Percentiles rank a stretch among this genome's conserved stretches.
Conservation (phyloP, 2,329 filamentous ascomycete genomes). For the Fusarium sublunatum region DNA sequence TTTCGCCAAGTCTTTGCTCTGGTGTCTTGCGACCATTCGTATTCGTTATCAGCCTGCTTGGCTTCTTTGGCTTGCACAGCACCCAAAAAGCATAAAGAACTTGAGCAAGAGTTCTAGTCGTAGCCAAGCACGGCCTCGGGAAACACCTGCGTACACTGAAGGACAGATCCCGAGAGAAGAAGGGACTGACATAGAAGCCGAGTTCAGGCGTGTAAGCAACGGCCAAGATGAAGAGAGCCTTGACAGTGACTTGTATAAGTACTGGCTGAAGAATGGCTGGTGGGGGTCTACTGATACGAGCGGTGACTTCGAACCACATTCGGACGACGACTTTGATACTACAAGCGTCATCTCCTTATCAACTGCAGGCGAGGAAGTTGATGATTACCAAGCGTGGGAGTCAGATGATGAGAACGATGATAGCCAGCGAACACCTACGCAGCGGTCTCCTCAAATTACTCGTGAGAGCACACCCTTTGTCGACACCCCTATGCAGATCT, state of each 20-base stretch:
- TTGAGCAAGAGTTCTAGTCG: conserved; percentile 30
- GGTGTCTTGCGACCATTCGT: conserved; percentile 66
- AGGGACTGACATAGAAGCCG: conserved; percentile 82
- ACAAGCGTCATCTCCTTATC: conserved; percentile 80
- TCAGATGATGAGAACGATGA: conserved; percentile 58
- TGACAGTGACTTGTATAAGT: conserved; percentile 80
- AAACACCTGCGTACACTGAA: conserved; percentile 48
- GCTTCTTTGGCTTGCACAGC: conserved; percentile 66
- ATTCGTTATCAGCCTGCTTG: conserved; percentile 57
- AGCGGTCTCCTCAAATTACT: conserved; percentile 61
- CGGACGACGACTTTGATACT: conserved; percentile 72
- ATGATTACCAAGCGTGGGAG: conserved; percentile 62
- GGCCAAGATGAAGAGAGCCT: conserved; percentile 71
- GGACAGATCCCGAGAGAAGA: conserved; percentile 68
- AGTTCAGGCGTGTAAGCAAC: conserved; percentile 71
- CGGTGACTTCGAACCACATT: conserved; percentile 75
- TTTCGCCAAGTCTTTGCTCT: conserved; percentile 54
- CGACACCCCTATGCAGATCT: conserved; percentile 72
- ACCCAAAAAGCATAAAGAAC: conserved; percentile 49
- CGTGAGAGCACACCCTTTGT: conserved; percentile 67
- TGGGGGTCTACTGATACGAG: conserved; percentile 87
- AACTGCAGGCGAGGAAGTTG: conserved; percentile 57
- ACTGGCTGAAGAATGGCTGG: conserved; percentile 86
- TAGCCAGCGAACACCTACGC: conserved; percentile 79
- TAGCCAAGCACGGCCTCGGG: conserved; percentile 24